Evolutionary conservation across 139 green algal species (phyloP).

Genomic region (Chlamydomonas schloesseri): DNA sequence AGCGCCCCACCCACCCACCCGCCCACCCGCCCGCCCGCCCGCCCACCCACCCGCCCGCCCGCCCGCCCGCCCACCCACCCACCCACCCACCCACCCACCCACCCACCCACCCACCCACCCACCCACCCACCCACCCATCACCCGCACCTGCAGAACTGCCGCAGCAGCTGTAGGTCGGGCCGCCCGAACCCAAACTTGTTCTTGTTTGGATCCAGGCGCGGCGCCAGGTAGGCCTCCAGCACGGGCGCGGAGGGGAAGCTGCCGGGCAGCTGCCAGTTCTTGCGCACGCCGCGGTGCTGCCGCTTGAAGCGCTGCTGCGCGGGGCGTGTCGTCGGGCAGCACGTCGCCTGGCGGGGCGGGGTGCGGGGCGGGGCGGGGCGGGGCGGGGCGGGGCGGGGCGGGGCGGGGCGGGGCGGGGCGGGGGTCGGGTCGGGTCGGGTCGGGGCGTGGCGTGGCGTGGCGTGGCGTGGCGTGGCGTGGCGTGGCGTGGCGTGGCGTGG

Average conservation of each 20-base stretch:
- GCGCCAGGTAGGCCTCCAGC: constrained; percentile 67
- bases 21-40: too few relatives aligned
- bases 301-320: constrained; percentile 74
- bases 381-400: too few relatives aligned
- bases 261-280: constrained; percentile 82
- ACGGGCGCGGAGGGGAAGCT: constrained; percentile 81
- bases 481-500: too few relatives aligned
- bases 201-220: constrained; percentile 67
- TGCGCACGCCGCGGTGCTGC: constrained; percentile 66
- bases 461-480: too few relatives aligned
- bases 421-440: neutral
- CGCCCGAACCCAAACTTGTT: constrained; percentile 75
- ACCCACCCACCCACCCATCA: too few relatives aligned
- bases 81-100: too few relatives aligned
- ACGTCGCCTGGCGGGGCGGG: constrained; percentile 4
- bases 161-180: constrained; percentile 81
- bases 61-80: too few relatives aligned
- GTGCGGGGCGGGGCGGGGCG: neutral
- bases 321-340: constrained; percentile 29
- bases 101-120: too few relatives aligned
- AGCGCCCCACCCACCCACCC: too few relatives aligned
- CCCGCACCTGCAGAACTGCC: constrained; percentile 74
- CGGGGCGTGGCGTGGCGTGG: neutral
- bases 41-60: too few relatives aligned
- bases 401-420: neutral